phyloP scores from a whole-genome alignment of 192 early-diverging fungal genomes.

The Coemansia javaensis region DNA sequence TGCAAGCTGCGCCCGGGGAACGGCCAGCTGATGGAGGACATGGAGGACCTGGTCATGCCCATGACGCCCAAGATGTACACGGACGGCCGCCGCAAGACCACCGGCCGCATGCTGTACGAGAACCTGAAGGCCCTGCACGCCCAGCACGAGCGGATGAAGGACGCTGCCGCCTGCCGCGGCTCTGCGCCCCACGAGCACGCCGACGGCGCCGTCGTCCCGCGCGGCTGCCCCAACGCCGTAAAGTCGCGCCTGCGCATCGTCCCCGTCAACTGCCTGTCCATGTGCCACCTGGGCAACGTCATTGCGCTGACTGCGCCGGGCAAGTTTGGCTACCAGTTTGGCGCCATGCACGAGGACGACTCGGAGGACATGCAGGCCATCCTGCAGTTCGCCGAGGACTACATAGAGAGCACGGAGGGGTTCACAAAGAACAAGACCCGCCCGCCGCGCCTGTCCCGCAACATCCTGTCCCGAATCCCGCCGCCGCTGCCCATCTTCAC shows the following conservation, averaged over 20 bases:
- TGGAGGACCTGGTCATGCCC: slow-evolving; percentile 50
- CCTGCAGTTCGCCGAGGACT: slow-evolving; percentile 51
- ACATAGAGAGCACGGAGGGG: slow-evolving; percentile 41
- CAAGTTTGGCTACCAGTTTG: slow-evolving; percentile 51
- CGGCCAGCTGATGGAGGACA: slow-evolving; percentile 35
- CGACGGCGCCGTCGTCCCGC: slow-evolving; percentile 2
- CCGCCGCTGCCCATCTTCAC: slow-evolving; percentile 39
- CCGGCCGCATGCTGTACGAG: slow-evolving; percentile 50
- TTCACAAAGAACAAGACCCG: slow-evolving; percentile 48
- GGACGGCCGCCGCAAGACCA: slow-evolving; percentile 44
- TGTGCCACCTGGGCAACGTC: slow-evolving; percentile 49
- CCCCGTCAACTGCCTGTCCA: slow-evolving; percentile 41
- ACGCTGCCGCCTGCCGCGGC: slow-evolving; percentile 39
- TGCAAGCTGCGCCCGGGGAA: slow-evolving; percentile 44
- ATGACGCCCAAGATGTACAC: slow-evolving; percentile 47
- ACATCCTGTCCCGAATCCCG: slow-evolving; percentile 44
- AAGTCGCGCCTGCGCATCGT: slow-evolving; percentile 47
- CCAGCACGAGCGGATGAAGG: slow-evolving; percentile 45
- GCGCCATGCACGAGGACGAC: slow-evolving; percentile 44
- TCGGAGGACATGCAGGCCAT: slow-evolving; percentile 48
- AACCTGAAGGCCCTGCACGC: slow-evolving; percentile 44
- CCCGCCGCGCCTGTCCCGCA: slow-evolving; percentile 33
- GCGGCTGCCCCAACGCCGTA: slow-evolving; percentile 44
- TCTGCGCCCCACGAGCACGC: slow-evolving; percentile 23
- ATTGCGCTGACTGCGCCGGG: slow-evolving; percentile 36